Evolutionary conservation across 2,329 filamentous ascomycete genomes (phyloP).

Genomic region (Cladosporium sp.): DNA sequence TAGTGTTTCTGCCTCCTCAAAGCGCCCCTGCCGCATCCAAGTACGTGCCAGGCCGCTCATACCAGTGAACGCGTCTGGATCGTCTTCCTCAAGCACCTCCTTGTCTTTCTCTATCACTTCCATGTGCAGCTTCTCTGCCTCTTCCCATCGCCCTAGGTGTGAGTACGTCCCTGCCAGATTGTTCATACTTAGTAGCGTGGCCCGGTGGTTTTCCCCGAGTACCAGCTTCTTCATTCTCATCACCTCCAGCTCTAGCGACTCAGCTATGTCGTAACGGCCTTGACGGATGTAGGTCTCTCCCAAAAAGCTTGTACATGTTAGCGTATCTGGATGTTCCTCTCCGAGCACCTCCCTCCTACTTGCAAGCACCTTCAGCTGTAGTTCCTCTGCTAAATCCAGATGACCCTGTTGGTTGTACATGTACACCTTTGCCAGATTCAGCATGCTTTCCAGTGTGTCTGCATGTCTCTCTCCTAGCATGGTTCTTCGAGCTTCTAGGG

Average conservation of each 20-base stretch:
- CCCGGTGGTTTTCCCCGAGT: conserved; percentile 11
- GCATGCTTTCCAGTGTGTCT: conserved; percentile 14
- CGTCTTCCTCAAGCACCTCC: neutral
- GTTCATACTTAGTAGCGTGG: conserved; percentile 8
- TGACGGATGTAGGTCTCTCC: neutral
- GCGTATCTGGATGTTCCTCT: conserved; percentile 13
- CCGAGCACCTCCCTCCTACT: conserved; percentile 11
- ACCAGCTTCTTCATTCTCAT: conserved; percentile 8
- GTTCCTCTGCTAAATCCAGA: conserved; percentile 8
- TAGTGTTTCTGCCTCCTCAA: conserved; percentile 13
- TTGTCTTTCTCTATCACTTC: neutral
- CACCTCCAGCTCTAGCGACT: conserved; percentile 13
- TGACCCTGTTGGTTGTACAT: conserved; percentile 9
- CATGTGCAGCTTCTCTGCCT: conserved; percentile 11
- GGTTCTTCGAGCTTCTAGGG: neutral
- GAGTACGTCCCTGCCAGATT: conserved; percentile 13
- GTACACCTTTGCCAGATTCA: conserved; percentile 7
- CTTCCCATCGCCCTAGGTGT: conserved; percentile 8
- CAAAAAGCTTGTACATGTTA: conserved; percentile 10
- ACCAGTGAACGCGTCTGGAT: neutral
- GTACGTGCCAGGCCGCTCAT: conserved; percentile 8
- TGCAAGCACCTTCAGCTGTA: conserved; percentile 10
- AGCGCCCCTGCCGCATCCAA: conserved; percentile 3
- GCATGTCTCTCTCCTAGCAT: conserved; percentile 13
- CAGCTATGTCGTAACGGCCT: conserved; percentile 7